Base-by-base conservation (phyloP, 1,284 basidiomycete species). In the Ganoderma boninense region DNA sequence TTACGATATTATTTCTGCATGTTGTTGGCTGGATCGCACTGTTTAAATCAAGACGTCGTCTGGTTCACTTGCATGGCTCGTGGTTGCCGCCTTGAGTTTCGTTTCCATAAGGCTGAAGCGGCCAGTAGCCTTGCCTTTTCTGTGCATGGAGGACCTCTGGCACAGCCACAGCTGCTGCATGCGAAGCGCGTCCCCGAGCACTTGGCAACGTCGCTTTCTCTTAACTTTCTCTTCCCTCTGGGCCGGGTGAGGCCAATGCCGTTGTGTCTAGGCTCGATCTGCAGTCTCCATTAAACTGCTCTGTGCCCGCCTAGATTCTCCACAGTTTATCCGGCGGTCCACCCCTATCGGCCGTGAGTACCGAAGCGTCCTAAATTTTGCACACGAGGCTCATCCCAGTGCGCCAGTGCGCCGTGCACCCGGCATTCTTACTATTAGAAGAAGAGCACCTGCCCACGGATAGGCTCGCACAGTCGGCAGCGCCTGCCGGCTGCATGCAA, bases 401-500 rank as follows among this genome's bases (percentile, higher is more conserved):
- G 35, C 10, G 6, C 35, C 35, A 56, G 54, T 16, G 49, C 49
- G 49, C 49, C 49, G 49, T 49, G 16, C 29, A 2, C 29, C 54
- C 38, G 38, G 38, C 38, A 11, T 40, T 40, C 4, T 40, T 40
- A 35, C 18, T 18, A 29, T 57, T 57, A 57, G 54, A 35, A 57
- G 29, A 29, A 16, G 10, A 4, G 6, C 54, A 57, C 29, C 18
- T 57, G 26, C 32, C 65, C 56, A 66, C 43, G 49, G 64, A 67
- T 65, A 65, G 8, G 35, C 56, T 35, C 11, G 42, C 52, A 38
- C 62, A 29, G 11, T 65, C 69, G 70, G 66, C 66, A 65, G 60
- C 43, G 43, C 64, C 29, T 71, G 60, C 70, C 66, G 70, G 64
- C 26, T 54, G 64, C 54, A 67, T 63, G 38, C n/a, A 68, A 63